Evolutionary conservation across 352 stramenopile species (phyloP).

Genomic region (Phytophthora brassicae): DNA sequence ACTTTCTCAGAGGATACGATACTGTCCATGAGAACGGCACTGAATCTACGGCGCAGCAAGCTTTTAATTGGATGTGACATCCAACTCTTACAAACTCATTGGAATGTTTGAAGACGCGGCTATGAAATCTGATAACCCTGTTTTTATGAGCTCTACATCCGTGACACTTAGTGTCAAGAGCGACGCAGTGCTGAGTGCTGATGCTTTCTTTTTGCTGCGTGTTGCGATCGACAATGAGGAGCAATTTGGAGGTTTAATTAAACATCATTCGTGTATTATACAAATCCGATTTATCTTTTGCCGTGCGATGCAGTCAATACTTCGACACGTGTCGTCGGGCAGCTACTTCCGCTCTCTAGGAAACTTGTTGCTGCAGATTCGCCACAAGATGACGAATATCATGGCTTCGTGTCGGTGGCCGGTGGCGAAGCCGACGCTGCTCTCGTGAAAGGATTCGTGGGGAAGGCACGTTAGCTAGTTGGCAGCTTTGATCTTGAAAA

Average conservation of each 20-base stretch:
- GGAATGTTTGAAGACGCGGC: slow-evolving; percentile 53
- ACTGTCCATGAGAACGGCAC: slow-evolving; percentile 46
- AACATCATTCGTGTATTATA: neutral
- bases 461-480: neutral
- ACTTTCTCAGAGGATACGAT: slow-evolving; percentile 57
- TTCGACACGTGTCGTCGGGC: neutral
- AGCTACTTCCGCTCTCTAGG: neutral
- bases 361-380: neutral
- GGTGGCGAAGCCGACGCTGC: slow-evolving; percentile 10
- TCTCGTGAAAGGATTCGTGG: neutral
- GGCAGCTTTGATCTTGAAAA: too few relatives aligned
- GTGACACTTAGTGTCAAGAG: slow-evolving; percentile 64
- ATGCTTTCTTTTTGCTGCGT: slow-evolving; percentile 47
- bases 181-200: slow-evolving; percentile 31
- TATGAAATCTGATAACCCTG: slow-evolving; percentile 47
- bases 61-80: slow-evolving; percentile 60
- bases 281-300: neutral
- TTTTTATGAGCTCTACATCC: slow-evolving; percentile 53
- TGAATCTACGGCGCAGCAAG: slow-evolving; percentile 34
- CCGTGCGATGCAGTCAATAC: neutral
- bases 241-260: slow-evolving; percentile 61
- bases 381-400: neutral
- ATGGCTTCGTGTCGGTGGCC: neutral
- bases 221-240: slow-evolving; percentile 59
- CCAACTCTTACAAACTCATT: slow-evolving; percentile 55